Percentiles rank a stretch among this genome's conserved stretches.
Evolutionary conservation across 371 early-diverging fungal genomes (phyloP).

Genomic region (Choanephora cucurbitarum): DNA sequence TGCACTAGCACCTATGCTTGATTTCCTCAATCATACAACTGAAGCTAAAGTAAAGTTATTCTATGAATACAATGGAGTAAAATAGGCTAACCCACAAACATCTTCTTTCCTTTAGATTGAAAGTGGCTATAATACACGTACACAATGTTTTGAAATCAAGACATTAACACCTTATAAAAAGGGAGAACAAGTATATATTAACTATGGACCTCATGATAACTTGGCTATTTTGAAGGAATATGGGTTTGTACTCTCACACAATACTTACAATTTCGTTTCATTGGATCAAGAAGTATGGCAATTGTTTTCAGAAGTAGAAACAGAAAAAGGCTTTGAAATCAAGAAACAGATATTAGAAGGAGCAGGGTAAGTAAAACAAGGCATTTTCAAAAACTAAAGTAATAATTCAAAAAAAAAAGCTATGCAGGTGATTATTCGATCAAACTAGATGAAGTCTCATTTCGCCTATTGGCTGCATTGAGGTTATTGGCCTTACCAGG

Average conservation of each 20-base stretch:
- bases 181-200: slow-evolving; percentile 62
- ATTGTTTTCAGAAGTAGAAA: slow-evolving; percentile 43
- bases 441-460: slow-evolving; percentile 53
- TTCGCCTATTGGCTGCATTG: slow-evolving; percentile 50
- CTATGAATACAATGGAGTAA: background rate
- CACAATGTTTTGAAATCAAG: slow-evolving; percentile 58
- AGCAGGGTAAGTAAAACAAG: slow-evolving; percentile 42
- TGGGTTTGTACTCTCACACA: slow-evolving; percentile 56
- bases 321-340: slow-evolving; percentile 30
- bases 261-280: slow-evolving; percentile 53
- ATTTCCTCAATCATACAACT: slow-evolving; percentile 64
- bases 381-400: too few relatives aligned
- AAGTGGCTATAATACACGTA: slow-evolving; percentile 51
- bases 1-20: slow-evolving; percentile 63
- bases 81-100: too few relatives aligned
- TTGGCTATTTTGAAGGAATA: slow-evolving; percentile 61
- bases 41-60: slow-evolving; percentile 46
- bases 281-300: slow-evolving; percentile 53
- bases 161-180: slow-evolving; percentile 56
- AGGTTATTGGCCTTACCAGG: slow-evolving; percentile 45
- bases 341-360: slow-evolving; percentile 52
- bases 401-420: background rate
- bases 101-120: slow-evolving; percentile 46
- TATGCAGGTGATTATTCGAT: slow-evolving; percentile 50
- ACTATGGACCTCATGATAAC: slow-evolving; percentile 65